Evolutionary conservation across 345 rosid genomes (phyloP).

Genomic region (Atalantia buxifolia): DNA sequence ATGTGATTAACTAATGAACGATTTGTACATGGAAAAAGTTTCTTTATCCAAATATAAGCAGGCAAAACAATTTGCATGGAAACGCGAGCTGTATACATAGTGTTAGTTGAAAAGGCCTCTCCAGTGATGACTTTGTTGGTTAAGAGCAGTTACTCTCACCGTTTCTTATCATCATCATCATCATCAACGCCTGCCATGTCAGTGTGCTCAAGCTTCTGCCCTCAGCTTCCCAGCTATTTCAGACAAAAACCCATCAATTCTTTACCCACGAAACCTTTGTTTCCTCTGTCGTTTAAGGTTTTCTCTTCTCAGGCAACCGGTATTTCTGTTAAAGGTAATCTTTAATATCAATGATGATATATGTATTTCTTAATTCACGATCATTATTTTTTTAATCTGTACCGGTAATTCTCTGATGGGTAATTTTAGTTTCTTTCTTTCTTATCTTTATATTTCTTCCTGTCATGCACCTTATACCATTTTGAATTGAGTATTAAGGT

Average conservation of each 20-base stretch:
- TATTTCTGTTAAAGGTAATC: conserved; percentile 38
- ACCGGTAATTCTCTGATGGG: not conserved
- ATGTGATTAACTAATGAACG: too few species aligned
- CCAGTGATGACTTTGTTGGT: conserved; percentile 13
- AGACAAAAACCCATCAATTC: conserved; percentile 37
- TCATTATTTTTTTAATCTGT: not conserved
- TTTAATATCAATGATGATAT: not conserved
- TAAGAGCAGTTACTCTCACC: conserved; percentile 4
- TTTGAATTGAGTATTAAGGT: not conserved
- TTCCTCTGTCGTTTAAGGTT: conserved; percentile 32
- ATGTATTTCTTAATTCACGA: too few species aligned
- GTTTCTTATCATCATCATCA: conserved; percentile 13
- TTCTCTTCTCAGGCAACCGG: conserved; percentile 49
- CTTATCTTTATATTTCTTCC: not conserved
- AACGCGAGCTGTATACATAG: conserved; percentile 14
- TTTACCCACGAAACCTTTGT: conserved; percentile 23
- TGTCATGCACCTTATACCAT: not conserved
- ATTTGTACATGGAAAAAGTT: too few species aligned
- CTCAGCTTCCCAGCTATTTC: conserved; percentile 46
- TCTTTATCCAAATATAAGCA: not conserved
- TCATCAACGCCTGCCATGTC: conserved; percentile 48
- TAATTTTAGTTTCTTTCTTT: not conserved
- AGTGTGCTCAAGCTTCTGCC: conserved; percentile 50
- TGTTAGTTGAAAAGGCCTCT: not conserved
- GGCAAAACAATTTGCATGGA: conserved; percentile 9